Conservation (phyloP, 129 eudicot genomes). For the Flaveria ramosissima region DNA sequence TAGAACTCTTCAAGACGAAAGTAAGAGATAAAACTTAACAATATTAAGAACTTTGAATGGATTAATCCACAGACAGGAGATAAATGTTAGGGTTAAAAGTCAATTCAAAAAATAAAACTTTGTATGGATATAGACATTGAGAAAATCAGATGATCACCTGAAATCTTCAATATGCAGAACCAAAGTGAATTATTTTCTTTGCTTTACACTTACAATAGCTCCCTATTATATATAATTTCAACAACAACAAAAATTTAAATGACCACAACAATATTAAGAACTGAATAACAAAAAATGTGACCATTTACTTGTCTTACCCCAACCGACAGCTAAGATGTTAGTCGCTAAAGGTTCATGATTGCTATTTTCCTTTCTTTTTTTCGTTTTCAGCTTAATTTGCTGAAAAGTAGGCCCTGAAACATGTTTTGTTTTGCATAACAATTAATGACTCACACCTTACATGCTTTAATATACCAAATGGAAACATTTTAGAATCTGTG, state of each 20-base stretch:
- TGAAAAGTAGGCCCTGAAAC: constrained; percentile 9
- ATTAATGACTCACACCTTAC: neutral
- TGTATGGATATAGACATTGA: neutral
- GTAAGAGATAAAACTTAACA: too few relatives aligned
- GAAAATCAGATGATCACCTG: constrained; percentile 21
- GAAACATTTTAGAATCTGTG: constrained; percentile 13
- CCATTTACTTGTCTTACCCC: too few relatives aligned
- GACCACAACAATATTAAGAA: neutral
- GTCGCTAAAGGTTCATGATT: constrained; percentile 8
- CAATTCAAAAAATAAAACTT: neutral
- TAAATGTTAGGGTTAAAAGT: neutral
- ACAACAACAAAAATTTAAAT: neutral
- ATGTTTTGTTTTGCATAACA: neutral
- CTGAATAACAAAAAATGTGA: constrained; percentile 1
- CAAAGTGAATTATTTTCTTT: constrained; percentile 6
- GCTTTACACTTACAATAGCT: constrained; percentile 10
- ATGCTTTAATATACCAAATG: constrained; percentile 1
- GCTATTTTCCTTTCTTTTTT: neutral
- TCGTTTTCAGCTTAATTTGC: neutral
- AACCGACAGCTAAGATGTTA: neutral
- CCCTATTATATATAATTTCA: neutral
- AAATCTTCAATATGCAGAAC: constrained; percentile 26
- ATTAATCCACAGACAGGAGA: too few relatives aligned
- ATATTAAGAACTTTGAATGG: too few relatives aligned
- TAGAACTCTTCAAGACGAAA: too few relatives aligned